Evolutionary conservation across 2,329 filamentous ascomycete species (phyloP).

Genomic region (Cercospora brassicicola): DNA sequence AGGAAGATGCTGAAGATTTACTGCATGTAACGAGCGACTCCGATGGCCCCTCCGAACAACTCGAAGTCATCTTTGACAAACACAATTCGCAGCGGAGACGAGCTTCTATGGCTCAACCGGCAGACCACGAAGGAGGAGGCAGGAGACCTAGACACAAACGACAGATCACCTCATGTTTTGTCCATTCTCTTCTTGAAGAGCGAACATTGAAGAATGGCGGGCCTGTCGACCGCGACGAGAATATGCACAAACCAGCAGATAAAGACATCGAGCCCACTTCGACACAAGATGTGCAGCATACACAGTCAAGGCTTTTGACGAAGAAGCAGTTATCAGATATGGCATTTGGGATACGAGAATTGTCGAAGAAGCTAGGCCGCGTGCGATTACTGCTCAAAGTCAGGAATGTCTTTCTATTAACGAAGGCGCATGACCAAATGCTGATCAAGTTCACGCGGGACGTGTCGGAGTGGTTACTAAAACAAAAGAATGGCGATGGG

Average conservation of each 20-base stretch:
- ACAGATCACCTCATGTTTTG: conserved; percentile 58
- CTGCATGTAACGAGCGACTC: conserved; percentile 30
- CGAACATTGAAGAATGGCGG: conserved; percentile 28
- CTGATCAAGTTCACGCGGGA: conserved; percentile 76
- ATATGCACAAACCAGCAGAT: conserved; percentile 40
- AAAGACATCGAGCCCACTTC: conserved; percentile 42
- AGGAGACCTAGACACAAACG: conserved; percentile 39
- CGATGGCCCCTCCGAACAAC: conserved; percentile 33
- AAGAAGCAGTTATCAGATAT: conserved; percentile 96
- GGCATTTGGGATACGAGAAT: conserved; percentile 90
- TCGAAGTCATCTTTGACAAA: conserved; percentile 59
- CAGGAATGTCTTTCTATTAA: conserved; percentile 80
- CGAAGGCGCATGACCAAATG: conserved; percentile 84
- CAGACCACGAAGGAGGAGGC: conserved; percentile 23
- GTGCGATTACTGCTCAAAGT: conserved; percentile 81
- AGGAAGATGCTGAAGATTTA: conserved; percentile 16
- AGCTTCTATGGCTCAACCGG: conserved; percentile 52
- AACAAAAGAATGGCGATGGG: conserved; percentile 60
- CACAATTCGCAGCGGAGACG: conserved; percentile 57
- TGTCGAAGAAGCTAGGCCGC: conserved; percentile 81
- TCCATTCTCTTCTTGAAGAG: conserved; percentile 59
- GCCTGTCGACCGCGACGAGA: conserved; percentile 36
- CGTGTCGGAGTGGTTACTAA: conserved; percentile 75
- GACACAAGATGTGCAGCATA: conserved; percentile 38
- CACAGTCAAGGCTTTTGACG: conserved; percentile 74